Evolutionary conservation across 2,329 filamentous ascomycete species (phyloP).

Genomic region (Fonsecaea monophora): DNA sequence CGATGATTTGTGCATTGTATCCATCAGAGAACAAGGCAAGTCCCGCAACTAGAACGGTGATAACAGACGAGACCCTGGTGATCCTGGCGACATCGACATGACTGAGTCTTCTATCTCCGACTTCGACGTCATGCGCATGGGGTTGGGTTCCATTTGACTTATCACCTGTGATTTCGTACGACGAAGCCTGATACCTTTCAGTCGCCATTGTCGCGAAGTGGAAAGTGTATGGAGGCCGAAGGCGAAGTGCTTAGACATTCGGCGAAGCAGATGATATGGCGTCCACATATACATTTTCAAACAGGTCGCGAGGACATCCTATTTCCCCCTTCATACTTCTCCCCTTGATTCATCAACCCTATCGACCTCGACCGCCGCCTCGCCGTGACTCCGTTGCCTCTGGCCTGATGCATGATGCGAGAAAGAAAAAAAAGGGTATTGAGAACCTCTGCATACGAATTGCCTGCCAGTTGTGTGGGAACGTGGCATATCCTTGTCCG

Average conservation of each 20-base stretch:
- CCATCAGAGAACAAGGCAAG: slow-evolving; percentile 49
- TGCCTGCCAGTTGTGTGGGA: slow-evolving; percentile 9
- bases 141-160: slow-evolving; percentile 7
- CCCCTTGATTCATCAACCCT: neutral
- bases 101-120: slow-evolving; percentile 2
- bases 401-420: no score
- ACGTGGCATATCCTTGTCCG: neutral
- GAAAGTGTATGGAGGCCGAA: neutral
- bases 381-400: neutral
- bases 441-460: neutral
- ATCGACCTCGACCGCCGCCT: neutral
- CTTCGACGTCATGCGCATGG: neutral
- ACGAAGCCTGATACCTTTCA: slow-evolving; percentile 16
- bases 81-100: slow-evolving; percentile 20
- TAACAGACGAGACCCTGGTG: slow-evolving; percentile 40
- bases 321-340: neutral
- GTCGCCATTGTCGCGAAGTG: slow-evolving; percentile 5
- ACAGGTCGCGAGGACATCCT: neutral
- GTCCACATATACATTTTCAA: slow-evolving; percentile 1
- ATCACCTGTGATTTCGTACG: slow-evolving; percentile 14
- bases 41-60: slow-evolving; percentile 48
- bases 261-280: neutral
- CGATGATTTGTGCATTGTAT: slow-evolving; percentile 49
- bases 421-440: neutral
- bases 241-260: neutral